Base-by-base conservation (phyloP, 768 basidiomycete genomes). In the Crassisporium funariophilum region DNA sequence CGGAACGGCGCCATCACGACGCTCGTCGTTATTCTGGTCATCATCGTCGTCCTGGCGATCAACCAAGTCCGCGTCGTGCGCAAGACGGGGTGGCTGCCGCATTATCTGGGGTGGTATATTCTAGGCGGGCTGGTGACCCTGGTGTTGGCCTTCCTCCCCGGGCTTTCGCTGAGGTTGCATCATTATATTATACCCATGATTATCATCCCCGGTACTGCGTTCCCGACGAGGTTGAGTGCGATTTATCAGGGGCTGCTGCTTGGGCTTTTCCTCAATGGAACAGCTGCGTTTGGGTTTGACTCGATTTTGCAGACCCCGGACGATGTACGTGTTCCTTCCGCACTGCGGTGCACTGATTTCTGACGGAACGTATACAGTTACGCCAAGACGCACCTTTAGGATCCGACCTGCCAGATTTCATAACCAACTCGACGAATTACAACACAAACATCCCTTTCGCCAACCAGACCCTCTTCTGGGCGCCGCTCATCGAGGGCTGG, bases 41-140 rank as follows among this genome's bases (percentile, higher is more conserved):
- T 88, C 49, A 62, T 91, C 10, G 63, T 79, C 5, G 60, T 79
- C 19, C 61, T 88, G 37, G 80, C 78, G 24, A 57, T 85, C 25
- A 92, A 92, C 60, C 92, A 95, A 68, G 59, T 86, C 3, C 77
- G 88, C n/a, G 81, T 91, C 44, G 84, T 92, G 47, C 79, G 91
- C 41, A 87, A 88, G 65, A 91, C 88, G 0, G 91, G 91, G 1
- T 91, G 87, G 83, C 67, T 94, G 10, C 82, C 83, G 4, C 77
- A 81, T 59, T 94, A 94, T 61, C 60, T 84, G 23, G 75, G 74
- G 5, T 91, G 91, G 87, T 88, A 88, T 59, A 66, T 79, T 27
- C 59, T 74, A 22, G 88, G 86, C 11, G 89, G 82, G 1, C 63
- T 88, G 12, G 73, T 84, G n/a, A 59, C 77, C 17, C 59, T 90